These are phyloP conservation scores for Saturnispora dispora DNA, from an alignment of 805 yeast species.

Conservation along the genomic window DNA sequence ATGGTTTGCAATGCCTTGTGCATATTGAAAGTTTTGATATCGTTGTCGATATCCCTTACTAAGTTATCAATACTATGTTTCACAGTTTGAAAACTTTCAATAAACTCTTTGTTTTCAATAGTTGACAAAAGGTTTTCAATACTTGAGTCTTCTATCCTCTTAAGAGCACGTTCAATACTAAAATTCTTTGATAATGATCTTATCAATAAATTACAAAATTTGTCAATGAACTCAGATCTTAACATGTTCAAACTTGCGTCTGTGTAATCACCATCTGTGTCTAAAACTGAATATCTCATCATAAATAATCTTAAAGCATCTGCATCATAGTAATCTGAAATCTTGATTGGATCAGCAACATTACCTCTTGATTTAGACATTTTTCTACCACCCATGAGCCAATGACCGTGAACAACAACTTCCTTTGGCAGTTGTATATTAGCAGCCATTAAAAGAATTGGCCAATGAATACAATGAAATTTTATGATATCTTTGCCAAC, in stretches of 20 bases:
- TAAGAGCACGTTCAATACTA: conserved; percentile 39
- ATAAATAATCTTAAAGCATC: conserved; percentile 70
- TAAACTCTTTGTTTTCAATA: conserved; percentile 12
- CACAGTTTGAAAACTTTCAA: conserved; percentile 21
- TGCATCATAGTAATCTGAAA: conserved; percentile 53
- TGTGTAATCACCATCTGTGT: conserved; percentile 71
- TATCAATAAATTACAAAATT: conserved; percentile 70
- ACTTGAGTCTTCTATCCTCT: conserved; percentile 15
- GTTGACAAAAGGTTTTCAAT: conserved; percentile 21
- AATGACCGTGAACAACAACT: conserved; percentile 86
- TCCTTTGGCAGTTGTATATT: conserved; percentile 59
- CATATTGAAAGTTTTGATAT: conserved; percentile 41
- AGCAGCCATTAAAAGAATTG: conserved; percentile 80
- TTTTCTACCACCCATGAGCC: conserved; percentile 82
- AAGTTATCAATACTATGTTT: conserved; percentile 29
- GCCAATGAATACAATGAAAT: conserved; percentile 94
- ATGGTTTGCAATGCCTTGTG: conserved; percentile 47
- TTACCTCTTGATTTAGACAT: conserved; percentile 93
- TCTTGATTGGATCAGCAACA: conserved; percentile 82
- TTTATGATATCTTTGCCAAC: conserved; percentile 87
- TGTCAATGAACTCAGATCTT: conserved; percentile 65
- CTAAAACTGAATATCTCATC: conserved; percentile 65
- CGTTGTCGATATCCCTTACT: conserved; percentile 31
- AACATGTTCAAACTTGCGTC: conserved; percentile 43
- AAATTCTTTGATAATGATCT: conserved; percentile 70